Conservation (phyloP, 768 basidiomycete genomes). For the Amanita phalloides region DNA sequence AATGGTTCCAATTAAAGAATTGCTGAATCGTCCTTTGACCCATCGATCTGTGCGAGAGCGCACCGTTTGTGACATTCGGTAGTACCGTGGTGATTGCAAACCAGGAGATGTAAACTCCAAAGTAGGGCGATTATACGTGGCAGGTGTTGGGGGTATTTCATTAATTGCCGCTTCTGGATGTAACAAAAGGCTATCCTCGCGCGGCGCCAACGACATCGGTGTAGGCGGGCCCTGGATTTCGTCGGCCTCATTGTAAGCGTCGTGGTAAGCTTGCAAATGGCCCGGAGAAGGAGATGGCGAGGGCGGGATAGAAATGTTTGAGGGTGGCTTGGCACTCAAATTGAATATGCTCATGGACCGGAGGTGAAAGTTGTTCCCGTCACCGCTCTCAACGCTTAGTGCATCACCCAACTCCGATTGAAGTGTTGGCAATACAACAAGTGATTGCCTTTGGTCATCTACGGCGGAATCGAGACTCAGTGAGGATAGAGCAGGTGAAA, state of each 20-base stretch:
- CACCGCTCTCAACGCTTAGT: conserved; percentile 30
- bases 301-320: conserved; percentile 25
- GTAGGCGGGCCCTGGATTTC: conserved; percentile 1
- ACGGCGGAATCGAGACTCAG: conserved; percentile 12
- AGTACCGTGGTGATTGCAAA: conserved; percentile 21
- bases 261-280: background rate
- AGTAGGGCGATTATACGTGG: conserved; percentile 1
- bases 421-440: conserved; percentile 22
- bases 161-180: background rate
- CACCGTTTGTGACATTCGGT: conserved; percentile 38
- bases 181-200: conserved; percentile 1
- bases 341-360: conserved; percentile 47
- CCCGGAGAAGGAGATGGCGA: conserved; percentile 23
- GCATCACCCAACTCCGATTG: conserved; percentile 51
- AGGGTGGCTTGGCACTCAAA: conserved; percentile 12
- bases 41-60: conserved; percentile 49
- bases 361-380: conserved; percentile 30
- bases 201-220: conserved; percentile 4
- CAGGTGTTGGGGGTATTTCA: background rate
- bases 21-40: conserved; percentile 44
- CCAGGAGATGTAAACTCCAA: conserved; percentile 8
- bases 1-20: conserved; percentile 11
- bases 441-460: background rate
- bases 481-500: conserved; percentile 22
- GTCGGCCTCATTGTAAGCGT: background rate